phyloP scores from a whole-genome alignment of 2,329 filamentous ascomycete genomes.

The Emergomyces orientalis region DNA sequence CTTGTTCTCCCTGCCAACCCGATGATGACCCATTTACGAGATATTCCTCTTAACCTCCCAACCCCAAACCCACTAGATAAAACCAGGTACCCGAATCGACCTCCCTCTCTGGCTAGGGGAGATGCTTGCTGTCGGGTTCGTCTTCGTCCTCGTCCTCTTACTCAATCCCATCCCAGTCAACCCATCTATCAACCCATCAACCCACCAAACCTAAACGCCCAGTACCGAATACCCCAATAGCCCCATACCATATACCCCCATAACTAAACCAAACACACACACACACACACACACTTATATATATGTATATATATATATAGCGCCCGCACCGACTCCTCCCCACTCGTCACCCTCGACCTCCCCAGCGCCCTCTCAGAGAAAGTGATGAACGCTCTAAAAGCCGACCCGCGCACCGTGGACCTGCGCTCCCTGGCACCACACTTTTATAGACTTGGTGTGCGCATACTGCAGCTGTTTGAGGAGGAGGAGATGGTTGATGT shows the following conservation, averaged over 20 bases:
- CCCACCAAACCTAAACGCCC: neutral
- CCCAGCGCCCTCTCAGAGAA: conserved; percentile 66
- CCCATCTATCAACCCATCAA: too few relatives aligned
- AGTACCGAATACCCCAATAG: conserved; percentile 1
- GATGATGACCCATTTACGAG: too few relatives aligned
- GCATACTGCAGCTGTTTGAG: conserved; percentile 84
- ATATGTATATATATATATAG: too few relatives aligned
- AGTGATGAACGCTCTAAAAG: conserved; percentile 82
- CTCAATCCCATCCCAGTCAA: conserved; percentile 3
- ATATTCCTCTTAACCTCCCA: neutral
- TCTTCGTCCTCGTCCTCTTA: neutral
- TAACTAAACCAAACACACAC: neutral
- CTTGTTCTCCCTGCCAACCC: too few relatives aligned
- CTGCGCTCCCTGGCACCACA: conserved; percentile 73
- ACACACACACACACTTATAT: too few relatives aligned
- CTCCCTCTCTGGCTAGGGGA: conserved; percentile 92
- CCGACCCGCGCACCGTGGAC: conserved; percentile 77
- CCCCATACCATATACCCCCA: too few relatives aligned
- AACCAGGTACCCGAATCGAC: conserved; percentile 66
- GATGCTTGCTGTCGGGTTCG: conserved; percentile 62
- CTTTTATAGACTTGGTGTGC: conserved; percentile 76
- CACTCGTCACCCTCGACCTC: conserved; percentile 71
- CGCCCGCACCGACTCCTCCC: conserved; percentile 38
- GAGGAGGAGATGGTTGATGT: conserved; percentile 72
- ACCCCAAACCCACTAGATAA: conserved; percentile 48